Evolutionary conservation across 2,329 filamentous ascomycete species (phyloP).

Genomic region (Colletotrichum sp.): DNA sequence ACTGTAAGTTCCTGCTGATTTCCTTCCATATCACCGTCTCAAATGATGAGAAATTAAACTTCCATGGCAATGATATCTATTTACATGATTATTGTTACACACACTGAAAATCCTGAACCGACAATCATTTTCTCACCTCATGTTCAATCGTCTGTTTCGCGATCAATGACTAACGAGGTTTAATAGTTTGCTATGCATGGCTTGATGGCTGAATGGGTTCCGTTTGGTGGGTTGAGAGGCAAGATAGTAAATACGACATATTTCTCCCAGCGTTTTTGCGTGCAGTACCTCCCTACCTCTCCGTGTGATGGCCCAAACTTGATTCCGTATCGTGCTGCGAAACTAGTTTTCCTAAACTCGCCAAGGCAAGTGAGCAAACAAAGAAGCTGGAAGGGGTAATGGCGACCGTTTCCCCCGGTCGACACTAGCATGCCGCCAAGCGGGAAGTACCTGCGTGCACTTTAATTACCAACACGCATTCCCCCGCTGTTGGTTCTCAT

Average conservation of each 20-base stretch:
- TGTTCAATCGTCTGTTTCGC: background rate
- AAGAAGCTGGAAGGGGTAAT: too few relatives aligned
- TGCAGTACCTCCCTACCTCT: too few relatives aligned
- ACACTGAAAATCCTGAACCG: constrained; percentile 17
- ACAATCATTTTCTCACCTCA: background rate
- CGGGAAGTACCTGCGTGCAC: too few relatives aligned
- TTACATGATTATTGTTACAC: constrained; percentile 12
- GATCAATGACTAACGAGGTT: background rate
- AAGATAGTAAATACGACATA: background rate
- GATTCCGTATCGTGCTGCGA: too few relatives aligned
- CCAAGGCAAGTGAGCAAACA: too few relatives aligned
- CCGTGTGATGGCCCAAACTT: too few relatives aligned
- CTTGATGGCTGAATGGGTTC: background rate
- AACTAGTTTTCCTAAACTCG: too few relatives aligned
- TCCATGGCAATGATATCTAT: constrained; percentile 13
- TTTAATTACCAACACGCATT: too few relatives aligned
- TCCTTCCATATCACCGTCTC: background rate
- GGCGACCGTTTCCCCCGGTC: too few relatives aligned
- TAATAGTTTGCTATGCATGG: background rate
- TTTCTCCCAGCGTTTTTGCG: accelerated
- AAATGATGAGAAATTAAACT: constrained; percentile 6
- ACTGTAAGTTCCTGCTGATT: background rate
- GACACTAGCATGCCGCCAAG: too few relatives aligned
- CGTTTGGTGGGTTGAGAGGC: background rate
- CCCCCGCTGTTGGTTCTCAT: too few relatives aligned